These are phyloP conservation scores for Jasminum sambac DNA, from an alignment of 257 asterid genomes.

Conservation along the genomic window DNA sequence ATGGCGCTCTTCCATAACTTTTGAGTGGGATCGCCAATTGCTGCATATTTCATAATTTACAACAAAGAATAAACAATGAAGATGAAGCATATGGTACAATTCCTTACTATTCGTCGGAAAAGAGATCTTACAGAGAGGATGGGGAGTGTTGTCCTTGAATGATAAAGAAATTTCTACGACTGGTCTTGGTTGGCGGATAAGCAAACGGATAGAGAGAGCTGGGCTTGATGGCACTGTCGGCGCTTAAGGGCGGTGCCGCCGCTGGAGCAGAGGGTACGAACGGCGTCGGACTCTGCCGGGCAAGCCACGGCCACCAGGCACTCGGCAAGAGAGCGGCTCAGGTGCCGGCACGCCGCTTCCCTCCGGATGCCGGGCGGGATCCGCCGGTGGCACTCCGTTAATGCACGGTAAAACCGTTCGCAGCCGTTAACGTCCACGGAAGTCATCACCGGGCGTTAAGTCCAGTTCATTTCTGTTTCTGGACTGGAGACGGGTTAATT, in stretches of 20 bases:
- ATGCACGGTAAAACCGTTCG: constrained; percentile 60
- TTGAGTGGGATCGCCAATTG: not conserved
- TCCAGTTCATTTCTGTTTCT: not conserved
- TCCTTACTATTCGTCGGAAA: not conserved
- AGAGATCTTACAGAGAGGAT: not conserved
- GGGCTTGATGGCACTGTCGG: constrained; percentile 75
- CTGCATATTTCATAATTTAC: not conserved
- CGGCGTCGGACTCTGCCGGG: constrained; percentile 73
- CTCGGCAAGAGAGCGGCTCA: constrained; percentile 71
- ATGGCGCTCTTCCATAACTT: not conserved
- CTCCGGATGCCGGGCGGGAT: constrained; percentile 60
- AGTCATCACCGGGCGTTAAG: constrained; percentile 4
- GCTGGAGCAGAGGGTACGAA: constrained; percentile 78
- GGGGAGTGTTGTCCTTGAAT: constrained; percentile 11
- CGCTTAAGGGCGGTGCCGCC: constrained; percentile 89
- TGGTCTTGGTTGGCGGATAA: constrained; percentile 51
- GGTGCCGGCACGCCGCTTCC: constrained; percentile 78
- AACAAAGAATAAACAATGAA: not conserved
- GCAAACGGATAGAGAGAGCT: constrained; percentile 70
- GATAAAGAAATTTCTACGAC: constrained; percentile 18
- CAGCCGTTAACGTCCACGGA: constrained; percentile 38
- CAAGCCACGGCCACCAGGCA: constrained; percentile 72
- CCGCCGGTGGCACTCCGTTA: constrained; percentile 74
- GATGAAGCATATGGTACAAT: not conserved
- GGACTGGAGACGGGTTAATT: too few relatives aligned